These are phyloP conservation scores for Athelia psychrophila DNA, from an alignment of 1,284 basidiomycete species.

Conservation along the genomic window DNA sequence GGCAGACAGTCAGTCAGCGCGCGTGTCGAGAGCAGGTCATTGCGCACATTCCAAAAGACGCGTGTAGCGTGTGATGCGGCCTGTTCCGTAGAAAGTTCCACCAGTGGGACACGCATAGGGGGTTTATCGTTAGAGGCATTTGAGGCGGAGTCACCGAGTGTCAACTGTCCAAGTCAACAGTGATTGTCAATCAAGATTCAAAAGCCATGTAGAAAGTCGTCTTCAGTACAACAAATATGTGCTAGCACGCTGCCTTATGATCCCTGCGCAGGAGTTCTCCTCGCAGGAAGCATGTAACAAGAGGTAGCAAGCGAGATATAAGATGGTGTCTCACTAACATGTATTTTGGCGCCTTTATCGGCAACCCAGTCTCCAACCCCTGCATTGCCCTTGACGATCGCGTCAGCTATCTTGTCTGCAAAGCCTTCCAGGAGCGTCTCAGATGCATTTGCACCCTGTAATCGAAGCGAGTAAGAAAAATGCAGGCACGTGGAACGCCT, in stretches of 20 bases:
- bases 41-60: slow-evolving; percentile 52
- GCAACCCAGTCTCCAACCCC: slow-evolving; percentile 50
- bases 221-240: too few species aligned
- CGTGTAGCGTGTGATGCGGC: slow-evolving; percentile 56
- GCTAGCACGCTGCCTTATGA: neutral
- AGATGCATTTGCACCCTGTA: slow-evolving; percentile 48
- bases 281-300: slow-evolving; percentile 31
- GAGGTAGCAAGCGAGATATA: slow-evolving; percentile 7
- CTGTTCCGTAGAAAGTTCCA: slow-evolving; percentile 50
- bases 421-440: slow-evolving; percentile 48
- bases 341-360: slow-evolving; percentile 42
- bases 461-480: slow-evolving; percentile 1
- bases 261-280: neutral
- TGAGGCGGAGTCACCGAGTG: slow-evolving; percentile 51
- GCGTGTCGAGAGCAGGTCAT: too few species aligned
- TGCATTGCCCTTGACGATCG: slow-evolving; percentile 54
- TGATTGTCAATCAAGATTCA: too few species aligned
- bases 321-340: slow-evolving; percentile 42
- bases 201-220: too few species aligned
- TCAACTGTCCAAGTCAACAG: slow-evolving; percentile 24
- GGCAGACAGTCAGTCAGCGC: too few species aligned
- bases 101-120: slow-evolving; percentile 47
- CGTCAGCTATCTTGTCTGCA: slow-evolving; percentile 50
- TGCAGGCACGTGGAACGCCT: slow-evolving; percentile 1
- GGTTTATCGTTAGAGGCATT: too few species aligned